Percentiles rank a stretch among this genome's conserved stretches.
Evolutionary conservation across 306 rosid genomes (phyloP).

Genomic region (Lablab purpureus): DNA sequence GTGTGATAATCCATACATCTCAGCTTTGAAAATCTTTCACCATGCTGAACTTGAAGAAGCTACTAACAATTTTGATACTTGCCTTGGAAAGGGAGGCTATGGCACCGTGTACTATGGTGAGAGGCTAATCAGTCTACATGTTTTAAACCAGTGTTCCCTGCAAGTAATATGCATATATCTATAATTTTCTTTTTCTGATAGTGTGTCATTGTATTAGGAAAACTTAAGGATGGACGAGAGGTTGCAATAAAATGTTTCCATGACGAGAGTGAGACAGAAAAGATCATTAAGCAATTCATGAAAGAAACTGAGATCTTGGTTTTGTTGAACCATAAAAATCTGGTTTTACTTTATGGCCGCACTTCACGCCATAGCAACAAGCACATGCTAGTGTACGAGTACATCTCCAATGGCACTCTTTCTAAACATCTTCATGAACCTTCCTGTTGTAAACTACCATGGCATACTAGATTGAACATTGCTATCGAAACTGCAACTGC

Average conservation of each 20-base stretch:
- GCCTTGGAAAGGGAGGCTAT: constrained; percentile 70
- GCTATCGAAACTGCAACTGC: constrained; percentile 71
- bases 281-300: constrained; percentile 64
- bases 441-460: constrained; percentile 33
- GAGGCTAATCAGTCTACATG: not conserved
- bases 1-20: not conserved
- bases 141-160: not conserved
- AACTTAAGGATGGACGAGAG: constrained; percentile 63
- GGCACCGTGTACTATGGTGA: constrained; percentile 70
- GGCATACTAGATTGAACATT: constrained; percentile 65
- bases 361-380: constrained; percentile 53
- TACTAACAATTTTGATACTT: constrained; percentile 51
- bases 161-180: not conserved
- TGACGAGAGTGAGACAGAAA: constrained; percentile 44
- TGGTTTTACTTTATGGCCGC: constrained; percentile 67
- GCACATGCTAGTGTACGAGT: constrained; percentile 71
- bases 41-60: constrained; percentile 52
- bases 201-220: constrained; percentile 49
- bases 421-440: constrained; percentile 61
- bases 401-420: constrained; percentile 66
- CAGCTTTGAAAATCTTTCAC: constrained; percentile 45
- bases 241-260: constrained; percentile 72
- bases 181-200: not conserved
- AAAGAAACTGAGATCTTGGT: constrained; percentile 62
- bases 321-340: constrained; percentile 56